Evolutionary conservation across 2,329 filamentous ascomycete species (phyloP).

Genomic region (Xylariomycetidae sp.): DNA sequence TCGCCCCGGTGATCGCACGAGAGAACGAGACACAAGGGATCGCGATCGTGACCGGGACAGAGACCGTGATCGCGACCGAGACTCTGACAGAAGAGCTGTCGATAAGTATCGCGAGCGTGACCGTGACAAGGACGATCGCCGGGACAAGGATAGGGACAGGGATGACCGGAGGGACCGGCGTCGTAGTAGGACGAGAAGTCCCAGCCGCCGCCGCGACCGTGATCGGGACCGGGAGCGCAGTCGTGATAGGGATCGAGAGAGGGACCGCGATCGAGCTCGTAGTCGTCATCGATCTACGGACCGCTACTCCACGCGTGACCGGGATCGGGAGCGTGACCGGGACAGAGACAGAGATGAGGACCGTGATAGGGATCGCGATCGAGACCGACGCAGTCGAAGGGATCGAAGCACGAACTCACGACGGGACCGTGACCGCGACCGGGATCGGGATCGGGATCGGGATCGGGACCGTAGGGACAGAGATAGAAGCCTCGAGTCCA

Average conservation of each 20-base stretch:
- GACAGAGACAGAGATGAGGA: constrained; percentile 26
- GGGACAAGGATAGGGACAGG: constrained; percentile 9
- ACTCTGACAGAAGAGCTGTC: constrained; percentile 1
- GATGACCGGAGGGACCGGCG: constrained; percentile 13
- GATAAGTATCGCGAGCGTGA: constrained; percentile 11
- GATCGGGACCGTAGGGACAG: constrained; percentile 24
- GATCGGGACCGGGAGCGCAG: constrained; percentile 28
- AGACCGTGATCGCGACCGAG: constrained; percentile 11
- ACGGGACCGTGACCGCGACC: constrained; percentile 11
- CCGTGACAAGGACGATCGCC: constrained; percentile 11
- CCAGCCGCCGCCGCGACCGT: constrained; percentile 27
- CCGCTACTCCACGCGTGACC: constrained; percentile 45
- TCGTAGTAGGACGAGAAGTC: constrained; percentile 25
- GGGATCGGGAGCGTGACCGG: constrained; percentile 36
- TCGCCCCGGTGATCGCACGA: constrained; percentile 37
- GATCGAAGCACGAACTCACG: constrained; percentile 16
- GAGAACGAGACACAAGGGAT: constrained; percentile 15
- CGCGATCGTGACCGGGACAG: constrained; percentile 12
- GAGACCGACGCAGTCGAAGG: constrained; percentile 9
- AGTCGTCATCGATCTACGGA: constrained; percentile 38
- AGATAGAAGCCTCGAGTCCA: constrained; percentile 10
- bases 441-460: constrained; percentile 26
- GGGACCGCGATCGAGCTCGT: constrained; percentile 27
- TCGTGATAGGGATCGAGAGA: constrained; percentile 29
- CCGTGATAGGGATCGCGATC: constrained; percentile 19